These are phyloP conservation scores for Rhodocollybia butyracea DNA, from an alignment of 768 basidiomycete species.

Conservation along the genomic window DNA sequence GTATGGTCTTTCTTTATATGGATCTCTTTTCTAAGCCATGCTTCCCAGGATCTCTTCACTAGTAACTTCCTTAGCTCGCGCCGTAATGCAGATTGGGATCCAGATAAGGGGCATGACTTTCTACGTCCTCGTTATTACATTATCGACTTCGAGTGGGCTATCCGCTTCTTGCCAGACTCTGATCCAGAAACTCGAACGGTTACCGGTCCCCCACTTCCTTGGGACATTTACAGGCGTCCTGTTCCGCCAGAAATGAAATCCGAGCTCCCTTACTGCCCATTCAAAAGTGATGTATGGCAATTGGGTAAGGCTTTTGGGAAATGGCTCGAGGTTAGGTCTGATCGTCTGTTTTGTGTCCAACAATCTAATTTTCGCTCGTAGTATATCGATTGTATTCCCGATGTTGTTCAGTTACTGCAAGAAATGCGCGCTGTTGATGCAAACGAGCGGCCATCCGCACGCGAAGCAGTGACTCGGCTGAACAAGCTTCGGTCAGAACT, in stretches of 20 bases:
- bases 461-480: not conserved
- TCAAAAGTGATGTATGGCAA: slow-evolving; percentile 11
- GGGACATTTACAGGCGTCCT: not conserved
- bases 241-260: slow-evolving; percentile 1
- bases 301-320: not conserved
- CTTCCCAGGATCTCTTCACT: no score
- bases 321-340: not conserved
- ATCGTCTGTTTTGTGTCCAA: no score
- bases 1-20: not conserved
- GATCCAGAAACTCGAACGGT: slow-evolving; percentile 3
- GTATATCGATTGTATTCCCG: not conserved
- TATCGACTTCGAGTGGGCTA: slow-evolving; percentile 7
- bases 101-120: not conserved
- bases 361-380: no score
- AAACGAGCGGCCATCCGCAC: not conserved
- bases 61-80: slow-evolving; percentile 3
- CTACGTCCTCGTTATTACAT: slow-evolving; percentile 6
- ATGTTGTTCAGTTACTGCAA: not conserved
- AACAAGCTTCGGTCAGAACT: not conserved
- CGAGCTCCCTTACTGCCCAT: slow-evolving; percentile 5
- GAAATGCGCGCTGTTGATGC: not conserved
- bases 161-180: not conserved
- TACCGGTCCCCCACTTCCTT: slow-evolving; percentile 3
- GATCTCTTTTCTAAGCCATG: slow-evolving; percentile 4
- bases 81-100: not conserved